phyloP scores from a whole-genome alignment of 495 filamentous ascomycete species.

The Xylaria acuta region DNA sequence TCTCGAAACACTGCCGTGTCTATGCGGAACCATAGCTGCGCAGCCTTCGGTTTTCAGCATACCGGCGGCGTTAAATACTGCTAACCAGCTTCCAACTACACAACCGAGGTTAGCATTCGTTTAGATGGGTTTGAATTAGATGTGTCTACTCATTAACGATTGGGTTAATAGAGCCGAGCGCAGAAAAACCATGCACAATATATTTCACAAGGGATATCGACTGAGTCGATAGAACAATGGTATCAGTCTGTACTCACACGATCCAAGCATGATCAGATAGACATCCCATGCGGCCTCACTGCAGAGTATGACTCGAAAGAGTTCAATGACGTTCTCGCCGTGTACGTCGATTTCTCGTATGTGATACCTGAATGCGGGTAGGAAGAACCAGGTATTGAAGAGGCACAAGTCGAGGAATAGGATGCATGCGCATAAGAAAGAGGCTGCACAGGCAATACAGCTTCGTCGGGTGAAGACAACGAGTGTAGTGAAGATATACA shows the following conservation, averaged over 20 bases:
- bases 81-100: constrained; percentile 22
- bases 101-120: neutral
- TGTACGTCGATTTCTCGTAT: constrained; percentile 12
- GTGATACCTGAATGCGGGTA: constrained; percentile 19
- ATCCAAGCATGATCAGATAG: constrained; percentile 16
- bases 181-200: neutral
- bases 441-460: neutral
- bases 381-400: constrained; percentile 19
- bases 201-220: neutral
- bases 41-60: constrained; percentile 19
- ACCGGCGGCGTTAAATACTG: constrained; percentile 19
- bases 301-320: neutral
- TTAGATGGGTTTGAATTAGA: neutral
- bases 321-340: neutral
- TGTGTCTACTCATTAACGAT: neutral
- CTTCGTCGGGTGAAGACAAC: constrained; percentile 6
- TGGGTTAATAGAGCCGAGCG: neutral
- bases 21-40: neutral
- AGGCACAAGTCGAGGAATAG: constrained; percentile 13
- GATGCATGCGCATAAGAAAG: constrained; percentile 16
- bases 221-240: neutral
- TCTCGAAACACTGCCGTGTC: neutral
- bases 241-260: constrained; percentile 5
- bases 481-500: constrained; percentile 17
- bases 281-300: constrained; percentile 17